phyloP scores from a whole-genome alignment of 225 moss, liverwort and hornwort genomes.

The Takakia lepidozioides region DNA sequence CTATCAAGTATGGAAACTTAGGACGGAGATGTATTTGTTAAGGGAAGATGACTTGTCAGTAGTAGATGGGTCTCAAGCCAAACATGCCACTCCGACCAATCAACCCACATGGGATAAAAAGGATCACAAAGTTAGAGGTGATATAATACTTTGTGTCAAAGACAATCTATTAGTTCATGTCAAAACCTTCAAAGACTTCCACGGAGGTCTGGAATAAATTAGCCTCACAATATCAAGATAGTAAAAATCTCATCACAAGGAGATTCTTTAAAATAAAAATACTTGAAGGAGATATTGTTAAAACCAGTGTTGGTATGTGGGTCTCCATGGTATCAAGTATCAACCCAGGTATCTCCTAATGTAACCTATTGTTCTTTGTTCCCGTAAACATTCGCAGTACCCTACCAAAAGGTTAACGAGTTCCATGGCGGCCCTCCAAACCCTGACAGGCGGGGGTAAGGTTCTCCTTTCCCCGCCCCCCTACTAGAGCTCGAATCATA shows the following conservation, averaged over 20 bases:
- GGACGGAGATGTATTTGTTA: conserved; percentile 1
- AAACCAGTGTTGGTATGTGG: background rate
- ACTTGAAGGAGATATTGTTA: no score
- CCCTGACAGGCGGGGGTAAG: no score
- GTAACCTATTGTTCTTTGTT: no score
- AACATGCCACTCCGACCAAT: background rate
- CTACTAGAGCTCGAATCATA: no score
- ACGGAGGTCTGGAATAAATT: background rate
- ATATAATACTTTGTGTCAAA: background rate
- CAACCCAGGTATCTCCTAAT: no score
- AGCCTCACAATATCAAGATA: background rate
- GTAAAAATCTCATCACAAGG: background rate
- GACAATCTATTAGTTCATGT: background rate
- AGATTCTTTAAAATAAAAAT: background rate
- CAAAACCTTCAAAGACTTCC: background rate
- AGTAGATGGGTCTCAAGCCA: conserved; percentile 1
- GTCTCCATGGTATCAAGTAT: no score
- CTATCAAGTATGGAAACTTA: background rate
- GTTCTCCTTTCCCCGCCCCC: no score
- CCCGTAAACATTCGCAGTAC: no score
- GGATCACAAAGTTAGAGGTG: background rate
- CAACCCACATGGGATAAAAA: background rate
- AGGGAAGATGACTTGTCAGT: background rate
- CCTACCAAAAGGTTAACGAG: no score
- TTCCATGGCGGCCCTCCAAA: no score